Conservation (phyloP, 2,329 filamentous ascomycete species). For the Ascochyta lentis region DNA sequence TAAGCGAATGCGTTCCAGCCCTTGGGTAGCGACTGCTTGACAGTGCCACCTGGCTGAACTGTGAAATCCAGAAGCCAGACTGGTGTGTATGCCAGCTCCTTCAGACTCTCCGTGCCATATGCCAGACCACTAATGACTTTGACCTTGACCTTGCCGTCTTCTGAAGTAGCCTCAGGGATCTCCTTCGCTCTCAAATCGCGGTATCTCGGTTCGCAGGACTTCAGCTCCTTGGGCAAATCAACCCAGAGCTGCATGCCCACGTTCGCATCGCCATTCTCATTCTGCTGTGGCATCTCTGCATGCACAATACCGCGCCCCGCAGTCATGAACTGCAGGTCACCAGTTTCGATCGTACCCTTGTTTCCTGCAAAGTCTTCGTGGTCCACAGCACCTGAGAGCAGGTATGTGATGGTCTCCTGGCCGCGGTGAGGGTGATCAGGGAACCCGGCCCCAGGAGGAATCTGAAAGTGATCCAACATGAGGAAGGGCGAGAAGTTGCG, state of each 20-base stretch:
- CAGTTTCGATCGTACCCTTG: slow-evolving; percentile 79
- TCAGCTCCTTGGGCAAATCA: slow-evolving; percentile 81
- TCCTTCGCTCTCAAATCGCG: slow-evolving; percentile 80
- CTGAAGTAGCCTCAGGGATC: slow-evolving; percentile 76
- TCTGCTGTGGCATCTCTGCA: slow-evolving; percentile 89
- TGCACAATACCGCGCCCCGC: slow-evolving; percentile 91
- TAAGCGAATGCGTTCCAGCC: slow-evolving; percentile 94
- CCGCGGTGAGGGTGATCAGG: slow-evolving; percentile 85
- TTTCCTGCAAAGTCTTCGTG: slow-evolving; percentile 93
- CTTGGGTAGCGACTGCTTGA: slow-evolving; percentile 76
- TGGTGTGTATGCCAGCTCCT: slow-evolving; percentile 93
- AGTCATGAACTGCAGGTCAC: slow-evolving; percentile 99
- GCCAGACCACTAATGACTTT: slow-evolving; percentile 91
- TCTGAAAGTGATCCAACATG: slow-evolving; percentile 90
- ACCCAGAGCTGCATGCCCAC: slow-evolving; percentile 96
- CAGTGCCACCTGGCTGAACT: slow-evolving; percentile 77
- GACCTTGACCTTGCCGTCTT: slow-evolving; percentile 75
- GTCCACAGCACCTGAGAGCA: slow-evolving; percentile 84
- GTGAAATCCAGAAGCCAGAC: slow-evolving; percentile 93
- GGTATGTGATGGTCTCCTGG: slow-evolving; percentile 89
- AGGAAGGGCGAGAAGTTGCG: slow-evolving; percentile 91
- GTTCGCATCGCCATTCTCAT: slow-evolving; percentile 76
- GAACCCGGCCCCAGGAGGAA: slow-evolving; percentile 82
- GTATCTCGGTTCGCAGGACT: slow-evolving; percentile 90
- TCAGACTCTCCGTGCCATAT: slow-evolving; percentile 82